Percentiles rank a stretch among this genome's conserved stretches.
These are phyloP conservation scores for Haberlea rhodopensis DNA, from an alignment of 257 asterid genomes.

Conservation along the genomic window DNA sequence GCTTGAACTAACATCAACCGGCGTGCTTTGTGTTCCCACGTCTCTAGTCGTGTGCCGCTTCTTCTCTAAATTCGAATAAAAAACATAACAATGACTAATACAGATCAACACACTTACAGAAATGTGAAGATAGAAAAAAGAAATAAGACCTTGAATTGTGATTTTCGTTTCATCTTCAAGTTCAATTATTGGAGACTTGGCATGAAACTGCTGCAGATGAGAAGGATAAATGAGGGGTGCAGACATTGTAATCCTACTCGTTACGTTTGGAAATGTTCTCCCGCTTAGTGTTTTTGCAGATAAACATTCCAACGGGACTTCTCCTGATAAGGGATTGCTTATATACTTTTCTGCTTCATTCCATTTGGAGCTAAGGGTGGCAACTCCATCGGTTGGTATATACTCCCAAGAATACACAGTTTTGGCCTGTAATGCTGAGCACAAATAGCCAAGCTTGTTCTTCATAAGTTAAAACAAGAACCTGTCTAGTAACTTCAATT, in stretches of 20 bases:
- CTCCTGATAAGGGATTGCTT: constrained; percentile 84
- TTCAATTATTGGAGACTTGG: constrained; percentile 29
- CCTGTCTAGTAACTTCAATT: not conserved
- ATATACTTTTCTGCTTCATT: constrained; percentile 89
- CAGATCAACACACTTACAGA: not conserved
- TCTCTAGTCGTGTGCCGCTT: constrained; percentile 56
- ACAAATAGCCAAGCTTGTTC: not conserved
- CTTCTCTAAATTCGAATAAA: constrained; percentile 33
- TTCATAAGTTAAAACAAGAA: not conserved
- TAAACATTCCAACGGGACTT: constrained; percentile 84
- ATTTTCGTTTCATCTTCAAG: constrained; percentile 35
- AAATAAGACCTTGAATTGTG: constrained; percentile 37
- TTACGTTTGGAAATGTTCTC: constrained; percentile 58
- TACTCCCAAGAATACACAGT: constrained; percentile 69
- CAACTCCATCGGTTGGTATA: constrained; percentile 51
- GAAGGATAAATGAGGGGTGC: constrained; percentile 76
- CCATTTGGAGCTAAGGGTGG: constrained; percentile 78
- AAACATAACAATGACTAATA: not conserved
- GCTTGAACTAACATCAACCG: constrained; percentile 38
- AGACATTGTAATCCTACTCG: constrained; percentile 71
- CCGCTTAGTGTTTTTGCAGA: constrained; percentile 70
- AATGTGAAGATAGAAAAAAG: not conserved
- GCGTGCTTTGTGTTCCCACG: constrained; percentile 64
- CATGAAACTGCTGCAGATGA: constrained; percentile 26
- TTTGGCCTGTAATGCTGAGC: constrained; percentile 81